Evolutionary conservation across 2,329 filamentous ascomycete species (phyloP).

Genomic region (Dactylellina parvicollis): DNA sequence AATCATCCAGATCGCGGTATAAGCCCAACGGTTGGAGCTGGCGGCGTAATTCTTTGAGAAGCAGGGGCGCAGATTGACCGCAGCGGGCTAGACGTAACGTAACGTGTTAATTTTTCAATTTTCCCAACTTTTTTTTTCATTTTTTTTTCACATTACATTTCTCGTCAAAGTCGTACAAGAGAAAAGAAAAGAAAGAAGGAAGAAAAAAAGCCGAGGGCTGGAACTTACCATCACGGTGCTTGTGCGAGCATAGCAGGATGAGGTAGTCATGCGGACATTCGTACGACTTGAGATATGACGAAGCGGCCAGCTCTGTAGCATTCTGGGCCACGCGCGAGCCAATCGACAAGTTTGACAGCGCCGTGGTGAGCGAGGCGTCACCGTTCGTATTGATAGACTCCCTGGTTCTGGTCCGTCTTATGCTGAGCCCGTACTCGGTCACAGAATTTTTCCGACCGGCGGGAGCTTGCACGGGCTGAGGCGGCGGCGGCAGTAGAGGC

Average conservation of each 20-base stretch:
- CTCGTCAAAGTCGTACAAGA: not conserved
- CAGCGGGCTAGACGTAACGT: conserved; percentile 75
- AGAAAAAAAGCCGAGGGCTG: not conserved
- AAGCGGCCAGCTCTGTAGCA: conserved; percentile 56
- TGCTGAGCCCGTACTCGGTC: not conserved
- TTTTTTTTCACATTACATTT: not conserved
- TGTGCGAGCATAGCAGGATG: conserved; percentile 92
- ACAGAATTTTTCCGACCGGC: not conserved
- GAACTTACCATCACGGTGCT: conserved; percentile 75
- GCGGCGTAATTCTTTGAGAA: conserved; percentile 88
- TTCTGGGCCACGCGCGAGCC: conserved; percentile 59
- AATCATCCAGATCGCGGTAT: conserved; percentile 86
- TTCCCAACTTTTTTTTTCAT: not conserved
- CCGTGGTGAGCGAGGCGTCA: conserved; percentile 21
- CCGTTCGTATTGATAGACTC: not conserved
- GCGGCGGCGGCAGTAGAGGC: not conserved
- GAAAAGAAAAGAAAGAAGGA: not conserved
- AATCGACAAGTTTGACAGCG: conserved; percentile 56
- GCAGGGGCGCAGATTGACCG: conserved; percentile 88
- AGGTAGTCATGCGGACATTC: conserved; percentile 84
- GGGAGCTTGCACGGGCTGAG: not conserved
- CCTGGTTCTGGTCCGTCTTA: not conserved
- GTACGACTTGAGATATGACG: conserved; percentile 66
- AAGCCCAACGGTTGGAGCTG: conserved; percentile 85
- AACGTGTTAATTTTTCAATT: not conserved